Base-by-base conservation (phyloP, 179 eudicot genomes). In the Camellia oleifera region DNA sequence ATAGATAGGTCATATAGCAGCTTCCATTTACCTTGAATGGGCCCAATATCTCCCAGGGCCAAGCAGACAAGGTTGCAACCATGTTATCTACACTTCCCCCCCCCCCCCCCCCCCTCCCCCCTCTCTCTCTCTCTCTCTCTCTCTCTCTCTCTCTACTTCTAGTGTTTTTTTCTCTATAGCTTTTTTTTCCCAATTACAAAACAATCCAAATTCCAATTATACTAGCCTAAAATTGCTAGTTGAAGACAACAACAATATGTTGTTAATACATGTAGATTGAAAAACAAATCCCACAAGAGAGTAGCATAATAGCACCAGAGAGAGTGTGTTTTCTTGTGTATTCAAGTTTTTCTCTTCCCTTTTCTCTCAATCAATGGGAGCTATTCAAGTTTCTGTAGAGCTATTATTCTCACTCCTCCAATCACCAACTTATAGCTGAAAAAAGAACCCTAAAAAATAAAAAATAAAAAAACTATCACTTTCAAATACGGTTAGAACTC, bases 41-140 rank as follows among this genome's bases (percentile, higher is more conserved):
- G 23, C 79, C 79, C 61, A 77, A 50, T 61, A 64, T 77, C 32
- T 77, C 79, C 79, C 79, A 77, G 0, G 79, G 79, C 79, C 79
- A 77, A 50, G 72, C 61, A 7, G 26, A 77, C 18, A 77, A 77
- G 42, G 79, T 40, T 77, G 79, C 79, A 77, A 14, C 79, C 79
- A 77, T 77, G 18, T 64, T 46, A 56, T 63, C n/a, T 13, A 3
- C 12, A 5, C 20, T 20, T 20, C 23, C 23, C 23, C 23, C 23
- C 23, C 23, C 23, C 23, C 23, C 23, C 23, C 23, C 23, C 23
- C 23, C 23, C 23, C 23, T 20, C 23, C 23, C 23, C 23, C 23
- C 40, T 32, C 40, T 32, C 40, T 32, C 40, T 1, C 32, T 32
- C 40, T 32, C 40, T 32, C 40, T 32, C 40, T 32, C 40, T 32